Evolutionary conservation across 345 rosid species (phyloP), one percentile per base, ranked within the genome.

Genomic region (Salix udensis): DNA sequence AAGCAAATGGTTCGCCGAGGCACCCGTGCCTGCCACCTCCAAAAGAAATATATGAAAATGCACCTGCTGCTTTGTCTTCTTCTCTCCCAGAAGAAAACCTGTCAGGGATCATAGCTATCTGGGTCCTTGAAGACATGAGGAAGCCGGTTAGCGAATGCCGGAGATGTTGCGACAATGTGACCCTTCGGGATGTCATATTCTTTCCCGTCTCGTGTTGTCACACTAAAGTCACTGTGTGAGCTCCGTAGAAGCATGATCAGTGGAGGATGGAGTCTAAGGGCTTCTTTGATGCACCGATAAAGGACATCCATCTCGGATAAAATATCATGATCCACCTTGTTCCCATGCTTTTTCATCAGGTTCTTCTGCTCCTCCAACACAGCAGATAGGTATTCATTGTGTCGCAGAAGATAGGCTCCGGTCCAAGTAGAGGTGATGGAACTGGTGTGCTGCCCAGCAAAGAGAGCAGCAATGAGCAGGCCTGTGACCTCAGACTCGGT

Each of bases 21-120:
- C 98, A 96, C 14, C 99, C 99, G 19, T 96, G 99, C 85, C 99
- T 84, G 71, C 99, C 99, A 64, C 97, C 99, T 65, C 99, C 99
- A 18, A 96, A 96, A 2, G 99, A 83, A 28, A 93, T 96, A 77
- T 92, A 90, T 2, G 98, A 96, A 80, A 96, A 96, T 13, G 97
- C 88, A 2, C 98, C 99, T 3, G 97, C 91, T 0, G 64, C 89
- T 82, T 93, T 96, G 84, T 96, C 99, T 85, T 96, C 99, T 78
- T 96, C 99, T 78, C 98, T 93, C 74, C 97, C 99, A 2, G 76
- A 34, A 2, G 93, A 88, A 86, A 82, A 96, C 80, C 99, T 89
- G 75, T 92, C 88, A 0, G 98, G 98, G 99, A 74, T 96, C 98
- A 6, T 92, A 96, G 5, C 76, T 85, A 84, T 93, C 94, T 0